Evolutionary conservation across 164 flowering plant species (phyloP).

Genomic region (Umbilicus rupestris): DNA sequence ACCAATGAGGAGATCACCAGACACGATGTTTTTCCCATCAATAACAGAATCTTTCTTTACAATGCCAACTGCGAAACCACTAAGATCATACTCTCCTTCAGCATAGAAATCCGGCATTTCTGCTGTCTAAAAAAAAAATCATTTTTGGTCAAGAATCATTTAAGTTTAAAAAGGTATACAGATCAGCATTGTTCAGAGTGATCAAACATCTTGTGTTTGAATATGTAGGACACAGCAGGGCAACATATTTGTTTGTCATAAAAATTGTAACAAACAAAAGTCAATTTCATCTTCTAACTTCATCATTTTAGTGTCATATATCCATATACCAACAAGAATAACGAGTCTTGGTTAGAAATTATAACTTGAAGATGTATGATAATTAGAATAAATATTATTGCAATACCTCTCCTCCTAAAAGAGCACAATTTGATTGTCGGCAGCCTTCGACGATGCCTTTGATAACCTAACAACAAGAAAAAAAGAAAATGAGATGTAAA

Average conservation of each 20-base stretch:
- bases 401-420: conserved; percentile 92
- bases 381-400: neutral
- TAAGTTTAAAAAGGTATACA: too few species aligned
- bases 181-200: too few species aligned
- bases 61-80: conserved; percentile 88
- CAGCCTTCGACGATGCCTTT: conserved; percentile 96
- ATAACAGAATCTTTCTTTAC: conserved; percentile 77
- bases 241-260: neutral
- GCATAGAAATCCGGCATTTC: conserved; percentile 95
- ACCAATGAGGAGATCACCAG: conserved; percentile 88
- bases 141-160: neutral
- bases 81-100: conserved; percentile 83
- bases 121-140: conserved; percentile 48
- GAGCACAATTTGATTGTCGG: conserved; percentile 70
- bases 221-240: neutral
- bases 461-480: conserved; percentile 50
- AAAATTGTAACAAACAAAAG: neutral
- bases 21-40: conserved; percentile 68
- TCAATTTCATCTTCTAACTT: neutral
- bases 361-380: neutral
- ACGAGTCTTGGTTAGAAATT: neutral
- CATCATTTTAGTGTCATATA: neutral
- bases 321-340: neutral
- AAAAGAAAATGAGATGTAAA: neutral
- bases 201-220: too few species aligned